A percentile compares a stretch with the other conserved stretches of the same genome.
These are phyloP conservation scores for Lepidium sativum DNA, from an alignment of 345 rosid genomes.

Conservation along the genomic window DNA sequence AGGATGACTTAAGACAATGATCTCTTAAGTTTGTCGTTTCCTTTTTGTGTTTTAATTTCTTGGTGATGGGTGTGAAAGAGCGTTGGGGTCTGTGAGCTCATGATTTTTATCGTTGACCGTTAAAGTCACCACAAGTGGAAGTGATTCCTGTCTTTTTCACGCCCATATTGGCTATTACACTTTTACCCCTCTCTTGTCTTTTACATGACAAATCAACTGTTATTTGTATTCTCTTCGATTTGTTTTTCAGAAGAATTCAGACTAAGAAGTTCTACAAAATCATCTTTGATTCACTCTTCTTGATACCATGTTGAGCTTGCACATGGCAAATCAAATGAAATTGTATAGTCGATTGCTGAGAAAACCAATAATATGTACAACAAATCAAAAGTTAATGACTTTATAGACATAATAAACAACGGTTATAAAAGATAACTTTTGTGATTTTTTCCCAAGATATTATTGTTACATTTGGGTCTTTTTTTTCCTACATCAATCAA, in stretches of 20 bases:
- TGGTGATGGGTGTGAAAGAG: conserved; percentile 18
- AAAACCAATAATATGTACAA: not conserved
- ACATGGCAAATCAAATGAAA: too few species aligned
- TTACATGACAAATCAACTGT: too few species aligned
- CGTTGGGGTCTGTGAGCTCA: conserved; percentile 21
- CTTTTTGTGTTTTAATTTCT: conserved; percentile 7
- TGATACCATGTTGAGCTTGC: too few species aligned
- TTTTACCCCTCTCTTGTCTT: conserved; percentile 9
- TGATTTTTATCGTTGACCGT: conserved; percentile 31
- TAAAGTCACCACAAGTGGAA: conserved; percentile 16
- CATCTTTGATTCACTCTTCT: too few species aligned
- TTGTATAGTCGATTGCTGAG: not conserved
- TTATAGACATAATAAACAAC: not conserved
- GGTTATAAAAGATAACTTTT: not conserved
- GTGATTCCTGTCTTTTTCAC: conserved; percentile 22
- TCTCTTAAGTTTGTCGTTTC: conserved; percentile 1
- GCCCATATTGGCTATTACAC: conserved; percentile 16
- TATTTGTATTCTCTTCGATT: too few species aligned
- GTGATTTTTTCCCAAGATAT: not conserved
- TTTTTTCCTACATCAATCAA: conserved; percentile 14
- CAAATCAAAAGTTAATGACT: not conserved
- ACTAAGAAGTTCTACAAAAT: too few species aligned
- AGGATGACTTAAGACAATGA: conserved; percentile 18
- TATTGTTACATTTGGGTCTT: not conserved
- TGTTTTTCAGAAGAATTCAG: too few species aligned